A percentile compares a stretch with the other conserved stretches of the same genome.
phyloP scores from a whole-genome alignment of 495 filamentous ascomycete genomes.

The Talaromyces thailandensis region DNA sequence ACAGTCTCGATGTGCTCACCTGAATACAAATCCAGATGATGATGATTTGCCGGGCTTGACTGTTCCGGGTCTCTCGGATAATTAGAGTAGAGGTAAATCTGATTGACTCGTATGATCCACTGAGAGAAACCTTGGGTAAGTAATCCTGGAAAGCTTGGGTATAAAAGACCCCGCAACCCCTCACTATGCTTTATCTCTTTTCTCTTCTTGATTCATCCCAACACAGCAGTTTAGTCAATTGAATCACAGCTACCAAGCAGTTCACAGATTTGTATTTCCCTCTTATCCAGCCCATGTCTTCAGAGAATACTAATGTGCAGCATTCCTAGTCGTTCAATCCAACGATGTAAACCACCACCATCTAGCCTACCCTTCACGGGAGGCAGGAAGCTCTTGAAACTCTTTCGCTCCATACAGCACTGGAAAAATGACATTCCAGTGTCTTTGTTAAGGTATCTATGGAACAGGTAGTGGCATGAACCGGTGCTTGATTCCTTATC shows the following conservation, averaged over 20 bases:
- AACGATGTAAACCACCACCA: conserved; percentile 6
- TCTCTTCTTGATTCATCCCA: neutral
- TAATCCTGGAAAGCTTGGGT: neutral
- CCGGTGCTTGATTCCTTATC: conserved; percentile 53
- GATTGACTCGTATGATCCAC: neutral
- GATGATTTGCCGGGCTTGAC: neutral
- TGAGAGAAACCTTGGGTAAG: neutral
- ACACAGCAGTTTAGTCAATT: neutral
- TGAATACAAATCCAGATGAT: neutral
- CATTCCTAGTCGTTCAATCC: neutral
- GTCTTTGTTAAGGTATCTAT: conserved; percentile 54
- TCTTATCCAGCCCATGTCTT: neutral
- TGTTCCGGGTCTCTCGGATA: conserved; percentile 2
- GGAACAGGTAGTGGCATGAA: conserved; percentile 51
- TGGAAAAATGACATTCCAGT: conserved; percentile 30
- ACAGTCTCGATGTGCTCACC: neutral
- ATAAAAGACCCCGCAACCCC: conserved; percentile 3
- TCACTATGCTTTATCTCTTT: neutral
- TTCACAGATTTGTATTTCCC: conserved; percentile 2
- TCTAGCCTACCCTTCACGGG: conserved; percentile 2
- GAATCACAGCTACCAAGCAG: neutral
- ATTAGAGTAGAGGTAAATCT: neutral
- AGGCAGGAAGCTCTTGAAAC: conserved; percentile 32
- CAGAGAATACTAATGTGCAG: conserved; percentile 1
- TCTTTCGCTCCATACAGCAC: conserved; percentile 9